Evolutionary conservation across 139 green algal species (phyloP).

Genomic region (Closterium sp.): DNA sequence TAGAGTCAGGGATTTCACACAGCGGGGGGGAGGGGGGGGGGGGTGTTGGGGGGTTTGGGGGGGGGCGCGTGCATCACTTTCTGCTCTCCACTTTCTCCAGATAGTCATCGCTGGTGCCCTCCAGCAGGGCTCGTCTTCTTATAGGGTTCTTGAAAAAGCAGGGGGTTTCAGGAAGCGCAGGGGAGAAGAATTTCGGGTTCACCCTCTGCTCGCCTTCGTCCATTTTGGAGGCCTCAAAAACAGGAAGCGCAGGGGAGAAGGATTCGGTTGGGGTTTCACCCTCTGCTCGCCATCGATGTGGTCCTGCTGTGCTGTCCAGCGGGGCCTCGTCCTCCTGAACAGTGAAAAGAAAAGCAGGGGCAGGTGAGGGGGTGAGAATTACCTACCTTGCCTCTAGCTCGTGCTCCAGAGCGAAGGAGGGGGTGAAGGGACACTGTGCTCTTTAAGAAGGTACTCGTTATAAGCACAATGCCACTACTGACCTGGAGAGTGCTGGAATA

Average conservation of each 20-base stretch:
- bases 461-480: not conserved
- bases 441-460: too few relatives aligned
- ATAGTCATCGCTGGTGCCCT: not conserved
- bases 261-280: not conserved
- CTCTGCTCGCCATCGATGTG: slow-evolving; percentile 3
- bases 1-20: not conserved
- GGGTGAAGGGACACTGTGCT: not conserved
- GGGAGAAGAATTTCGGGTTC: not conserved
- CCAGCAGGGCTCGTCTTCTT: slow-evolving; percentile 2
- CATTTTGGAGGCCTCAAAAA: not conserved
- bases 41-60: too few relatives aligned
- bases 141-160: not conserved
- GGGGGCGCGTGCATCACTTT: not conserved
- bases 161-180: not conserved
- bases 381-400: slow-evolving; percentile 1
- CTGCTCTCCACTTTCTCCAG: slow-evolving; percentile 10
- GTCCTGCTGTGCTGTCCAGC: not conserved
- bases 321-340: slow-evolving; percentile 11
- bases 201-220: not conserved
- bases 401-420: not conserved
- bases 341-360: too few relatives aligned
- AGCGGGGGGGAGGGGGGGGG: too few relatives aligned
- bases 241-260: too few relatives aligned
- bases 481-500: slow-evolving; percentile 14
- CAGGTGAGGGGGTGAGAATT: not conserved